Conservation (phyloP, 2,329 filamentous ascomycete species). For the Phialemoniopsis sp. region DNA sequence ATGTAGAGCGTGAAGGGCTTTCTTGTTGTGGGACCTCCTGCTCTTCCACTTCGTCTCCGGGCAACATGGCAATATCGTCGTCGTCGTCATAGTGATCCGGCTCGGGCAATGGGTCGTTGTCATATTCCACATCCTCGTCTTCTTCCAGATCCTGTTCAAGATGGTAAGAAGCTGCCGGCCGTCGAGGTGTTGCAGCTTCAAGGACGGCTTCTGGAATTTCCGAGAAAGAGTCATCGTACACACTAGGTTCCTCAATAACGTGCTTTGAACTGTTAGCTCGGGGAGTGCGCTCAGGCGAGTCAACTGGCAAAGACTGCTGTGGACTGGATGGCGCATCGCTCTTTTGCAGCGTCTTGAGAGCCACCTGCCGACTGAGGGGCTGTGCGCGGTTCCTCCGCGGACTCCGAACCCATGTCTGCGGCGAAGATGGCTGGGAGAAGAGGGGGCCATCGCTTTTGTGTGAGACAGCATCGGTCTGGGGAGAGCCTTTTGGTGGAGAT, state of each 20-base stretch:
- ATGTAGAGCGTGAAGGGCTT: background rate
- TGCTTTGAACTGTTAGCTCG: background rate
- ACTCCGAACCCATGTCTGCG: slow-evolving; percentile 6
- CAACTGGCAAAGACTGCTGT: background rate
- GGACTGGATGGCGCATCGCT: slow-evolving; percentile 2
- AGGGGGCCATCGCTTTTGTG: background rate
- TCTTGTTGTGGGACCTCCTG: background rate
- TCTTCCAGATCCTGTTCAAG: slow-evolving; percentile 5
- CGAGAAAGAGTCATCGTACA: slow-evolving; percentile 54
- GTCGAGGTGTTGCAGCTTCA: slow-evolving; percentile 41
- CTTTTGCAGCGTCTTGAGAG: slow-evolving; percentile 14
- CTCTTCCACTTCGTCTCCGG: slow-evolving; percentile 4
- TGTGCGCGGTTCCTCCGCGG: slow-evolving; percentile 10
- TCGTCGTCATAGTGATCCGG: background rate
- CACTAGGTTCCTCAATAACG: slow-evolving; percentile 21
- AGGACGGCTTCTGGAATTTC: slow-evolving; percentile 49
- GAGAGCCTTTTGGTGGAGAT: no score
- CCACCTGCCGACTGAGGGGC: slow-evolving; percentile 16
- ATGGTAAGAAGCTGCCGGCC: slow-evolving; percentile 8
- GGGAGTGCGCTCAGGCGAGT: no score
- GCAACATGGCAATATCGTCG: background rate
- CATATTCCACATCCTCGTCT: slow-evolving; percentile 5
- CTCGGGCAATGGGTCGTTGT: slow-evolving; percentile 5
- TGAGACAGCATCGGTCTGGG: no score
- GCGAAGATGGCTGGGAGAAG: slow-evolving; percentile 5